Evolutionary conservation across 176 grass and related monocot species (phyloP), one percentile per base, ranked within the genome.

Genomic region (Saccharum officinarum): DNA sequence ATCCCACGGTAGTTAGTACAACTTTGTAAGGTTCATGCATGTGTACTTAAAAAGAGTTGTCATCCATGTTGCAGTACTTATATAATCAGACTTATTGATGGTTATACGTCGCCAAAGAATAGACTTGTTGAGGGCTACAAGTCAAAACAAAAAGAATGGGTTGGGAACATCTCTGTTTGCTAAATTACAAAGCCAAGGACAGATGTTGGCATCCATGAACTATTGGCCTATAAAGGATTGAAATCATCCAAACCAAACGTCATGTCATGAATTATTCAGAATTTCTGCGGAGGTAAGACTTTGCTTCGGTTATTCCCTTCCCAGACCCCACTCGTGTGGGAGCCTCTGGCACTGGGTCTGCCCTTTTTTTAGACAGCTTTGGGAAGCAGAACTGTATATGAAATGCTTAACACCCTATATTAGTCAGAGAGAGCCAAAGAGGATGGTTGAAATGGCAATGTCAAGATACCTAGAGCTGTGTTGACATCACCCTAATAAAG

Each of bases 121-220:
- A 61, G 37, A 80, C 46, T 20, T 80, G 39, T 50, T 77, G 62
- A 69, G 47, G 78, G 18, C 25, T 76, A n/a, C 40, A 76, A 80
- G 81, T 91, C 89, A 91, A 84, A 76, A 76, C 50, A 75, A 69
- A 80, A 86, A 69, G 73, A 75, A 82, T 73, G 65, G 44, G 70
- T 52, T 20, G 49, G 28, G 61, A 67, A 84, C 12, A 84, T 44
- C 1, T 64, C 25, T 76, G 34, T 6, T 73, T 83, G 23, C 87
- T 84, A 79, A 67, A 80, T 81, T 54, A 26, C 18, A 37, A 79
- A 57, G 67, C 37, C 22, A 57, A 75, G 64, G 69, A 76, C 42
- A 80, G 76, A 62, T 65, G 62, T n/a, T 83, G 64, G 63, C 50
- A 17, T 61, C 62, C 18, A 42, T 85, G n/a, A 22, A 75, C 30